phyloP scores from a whole-genome alignment of 2,329 filamentous ascomycete species.

The Cladosporium colombiae region DNA sequence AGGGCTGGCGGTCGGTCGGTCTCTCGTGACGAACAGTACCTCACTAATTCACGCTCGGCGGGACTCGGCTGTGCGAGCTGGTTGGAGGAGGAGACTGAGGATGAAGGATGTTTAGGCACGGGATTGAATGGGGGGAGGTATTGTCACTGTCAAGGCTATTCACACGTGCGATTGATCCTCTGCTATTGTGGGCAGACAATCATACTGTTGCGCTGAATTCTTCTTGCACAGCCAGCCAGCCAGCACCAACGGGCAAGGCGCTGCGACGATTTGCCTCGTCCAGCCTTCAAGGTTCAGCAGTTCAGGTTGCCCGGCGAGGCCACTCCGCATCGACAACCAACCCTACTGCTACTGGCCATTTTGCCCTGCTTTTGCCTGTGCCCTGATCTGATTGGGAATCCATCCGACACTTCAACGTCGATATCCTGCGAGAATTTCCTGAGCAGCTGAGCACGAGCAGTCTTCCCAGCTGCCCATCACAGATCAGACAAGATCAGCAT shows the following conservation, averaged over 20 bases:
- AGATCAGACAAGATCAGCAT: neutral
- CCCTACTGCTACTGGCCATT: neutral
- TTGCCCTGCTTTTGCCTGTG: neutral
- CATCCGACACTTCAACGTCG: neutral
- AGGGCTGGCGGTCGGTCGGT: constrained; percentile 2
- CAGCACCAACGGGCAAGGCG: neutral
- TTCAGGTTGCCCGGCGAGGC: constrained; percentile 9
- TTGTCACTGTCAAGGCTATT: neutral
- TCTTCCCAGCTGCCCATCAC: neutral
- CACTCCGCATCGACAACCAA: constrained; percentile 13
- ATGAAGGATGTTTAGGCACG: neutral
- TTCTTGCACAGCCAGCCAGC: neutral
- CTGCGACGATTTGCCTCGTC: constrained; percentile 2
- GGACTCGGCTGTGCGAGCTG: constrained; percentile 17
- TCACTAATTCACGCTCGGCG: constrained; percentile 17
- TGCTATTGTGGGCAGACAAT: neutral
- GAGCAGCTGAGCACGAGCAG: neutral
- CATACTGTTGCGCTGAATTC: neutral
- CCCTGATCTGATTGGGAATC: neutral
- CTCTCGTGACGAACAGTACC: constrained; percentile 14
- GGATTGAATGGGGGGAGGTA: neutral
- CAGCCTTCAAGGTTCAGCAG: neutral
- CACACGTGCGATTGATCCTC: neutral
- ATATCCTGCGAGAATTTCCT: neutral
- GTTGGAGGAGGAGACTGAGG: neutral